Percentiles rank a stretch among this genome's conserved stretches.
Conservation (phyloP, 225 moss, liverwort and hornwort genomes). For the Sphagnum tenellum region DNA sequence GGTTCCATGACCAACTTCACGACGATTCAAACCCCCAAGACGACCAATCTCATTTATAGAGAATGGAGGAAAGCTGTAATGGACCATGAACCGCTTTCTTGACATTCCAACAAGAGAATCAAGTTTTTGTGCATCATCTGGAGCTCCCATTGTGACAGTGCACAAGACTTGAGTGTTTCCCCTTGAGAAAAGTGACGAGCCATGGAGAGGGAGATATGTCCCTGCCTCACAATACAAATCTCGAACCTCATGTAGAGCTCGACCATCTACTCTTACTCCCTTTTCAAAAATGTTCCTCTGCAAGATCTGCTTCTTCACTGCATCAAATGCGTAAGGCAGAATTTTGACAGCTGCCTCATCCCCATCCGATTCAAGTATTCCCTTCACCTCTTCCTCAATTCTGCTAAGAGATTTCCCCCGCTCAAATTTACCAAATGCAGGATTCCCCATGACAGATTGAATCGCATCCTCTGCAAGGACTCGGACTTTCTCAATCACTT, state of each 20-base stretch:
- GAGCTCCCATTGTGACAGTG: constrained; percentile 91
- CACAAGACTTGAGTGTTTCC: constrained; percentile 97
- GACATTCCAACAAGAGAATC: constrained; percentile 85
- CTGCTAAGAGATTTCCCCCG: constrained; percentile 67
- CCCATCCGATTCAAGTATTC: constrained; percentile 37
- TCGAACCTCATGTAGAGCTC: constrained; percentile 49
- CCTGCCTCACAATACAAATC: constrained; percentile 82
- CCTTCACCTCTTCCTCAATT: constrained; percentile 60
- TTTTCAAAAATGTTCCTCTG: constrained; percentile 60
- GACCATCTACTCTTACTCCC: constrained; percentile 73
- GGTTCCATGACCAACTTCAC: constrained; percentile 92
- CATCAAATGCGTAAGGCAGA: constrained; percentile 64
- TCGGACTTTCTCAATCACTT: constrained; percentile 60
- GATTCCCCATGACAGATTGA: constrained; percentile 67
- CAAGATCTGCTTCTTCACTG: constrained; percentile 74
- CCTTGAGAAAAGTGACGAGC: constrained; percentile 82
- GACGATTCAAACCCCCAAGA: constrained; percentile 74
- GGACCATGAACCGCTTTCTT: constrained; percentile 87
- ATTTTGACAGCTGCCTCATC: constrained; percentile 39
- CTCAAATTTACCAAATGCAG: constrained; percentile 87
- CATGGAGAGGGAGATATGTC: constrained; percentile 70
- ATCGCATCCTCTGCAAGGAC: constrained; percentile 46
- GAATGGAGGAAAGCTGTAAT: constrained; percentile 92
- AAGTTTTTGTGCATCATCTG: constrained; percentile 84
- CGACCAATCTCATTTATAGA: constrained; percentile 92